These are phyloP conservation scores for Alternaria postmessia DNA, from an alignment of 2,329 filamentous ascomycete species.

Conservation along the genomic window DNA sequence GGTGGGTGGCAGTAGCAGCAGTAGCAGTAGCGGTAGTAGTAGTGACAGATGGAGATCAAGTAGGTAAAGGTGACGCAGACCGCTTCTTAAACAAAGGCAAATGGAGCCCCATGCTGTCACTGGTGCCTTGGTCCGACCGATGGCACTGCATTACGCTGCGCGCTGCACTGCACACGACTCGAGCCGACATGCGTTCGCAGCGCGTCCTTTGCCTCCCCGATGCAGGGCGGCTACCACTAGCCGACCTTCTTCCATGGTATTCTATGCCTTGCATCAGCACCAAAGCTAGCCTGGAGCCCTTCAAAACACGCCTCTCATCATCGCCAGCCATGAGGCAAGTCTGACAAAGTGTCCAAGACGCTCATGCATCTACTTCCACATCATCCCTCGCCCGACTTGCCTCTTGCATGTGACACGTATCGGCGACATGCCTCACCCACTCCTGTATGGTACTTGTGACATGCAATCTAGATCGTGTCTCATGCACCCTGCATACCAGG, in stretches of 20 bases:
- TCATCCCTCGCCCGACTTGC: slow-evolving; percentile 31
- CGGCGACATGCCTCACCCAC: slow-evolving; percentile 16
- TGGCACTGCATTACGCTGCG: slow-evolving; percentile 6
- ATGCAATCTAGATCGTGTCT: slow-evolving; percentile 24
- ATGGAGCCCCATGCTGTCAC: slow-evolving; percentile 12
- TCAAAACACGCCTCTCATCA: background rate
- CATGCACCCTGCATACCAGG: slow-evolving; percentile 14
- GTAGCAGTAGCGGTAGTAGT: background rate
- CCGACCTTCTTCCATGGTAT: slow-evolving; percentile 18
- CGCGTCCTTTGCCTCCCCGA: slow-evolving; percentile 18
- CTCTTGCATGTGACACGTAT: slow-evolving; percentile 36
- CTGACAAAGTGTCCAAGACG: background rate
- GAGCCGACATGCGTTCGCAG: slow-evolving; percentile 29
- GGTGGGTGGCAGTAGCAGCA: background rate
- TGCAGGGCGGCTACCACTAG: slow-evolving; percentile 21
- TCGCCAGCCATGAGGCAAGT: background rate
- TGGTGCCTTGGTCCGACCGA: slow-evolving; percentile 11
- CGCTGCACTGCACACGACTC: slow-evolving; percentile 24
- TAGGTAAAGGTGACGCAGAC: slow-evolving; percentile 23
- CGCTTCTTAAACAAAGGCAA: slow-evolving; percentile 26
- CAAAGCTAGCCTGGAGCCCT: background rate
- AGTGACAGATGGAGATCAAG: slow-evolving; percentile 1
- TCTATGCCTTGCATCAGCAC: slow-evolving; percentile 11
- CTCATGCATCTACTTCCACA: background rate
- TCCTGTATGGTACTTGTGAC: slow-evolving; percentile 19